These are phyloP conservation scores for Rhizophlyctis rosea DNA, from an alignment of 192 early-diverging fungal genomes.

Conservation along the genomic window DNA sequence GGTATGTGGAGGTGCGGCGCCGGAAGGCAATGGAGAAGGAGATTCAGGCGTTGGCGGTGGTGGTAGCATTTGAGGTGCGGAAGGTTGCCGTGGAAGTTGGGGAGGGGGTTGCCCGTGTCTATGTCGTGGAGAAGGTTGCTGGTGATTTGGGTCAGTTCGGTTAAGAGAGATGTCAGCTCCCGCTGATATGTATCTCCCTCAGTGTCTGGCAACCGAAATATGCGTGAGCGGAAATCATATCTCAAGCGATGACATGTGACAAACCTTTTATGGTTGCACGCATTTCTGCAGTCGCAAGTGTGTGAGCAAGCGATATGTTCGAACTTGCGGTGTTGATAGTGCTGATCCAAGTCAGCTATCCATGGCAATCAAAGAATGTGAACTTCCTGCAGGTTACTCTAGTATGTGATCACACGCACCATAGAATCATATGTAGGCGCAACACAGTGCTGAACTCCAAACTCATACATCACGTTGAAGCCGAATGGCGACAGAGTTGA, in stretches of 20 bases:
- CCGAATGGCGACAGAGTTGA: background rate
- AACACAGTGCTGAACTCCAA: background rate
- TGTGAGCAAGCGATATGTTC: constrained; percentile 10
- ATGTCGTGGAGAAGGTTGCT: too few species aligned
- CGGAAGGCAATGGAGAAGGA: too few species aligned
- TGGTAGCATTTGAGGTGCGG: too few species aligned
- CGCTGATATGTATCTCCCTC: background rate
- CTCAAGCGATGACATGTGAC: too few species aligned
- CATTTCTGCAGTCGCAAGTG: background rate
- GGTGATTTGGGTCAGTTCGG: background rate
- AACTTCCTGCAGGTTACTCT: too few species aligned
- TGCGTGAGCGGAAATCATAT: too few species aligned
- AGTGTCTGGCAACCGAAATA: background rate
- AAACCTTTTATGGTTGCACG: too few species aligned
- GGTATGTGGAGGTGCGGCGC: too few species aligned
- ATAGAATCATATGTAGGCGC: background rate
- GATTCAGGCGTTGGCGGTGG: too few species aligned
- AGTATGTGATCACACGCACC: background rate
- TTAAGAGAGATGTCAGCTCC: background rate
- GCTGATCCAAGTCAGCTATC: constrained; percentile 4
- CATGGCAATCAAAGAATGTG: too few species aligned
- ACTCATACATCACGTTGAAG: constrained; percentile 14
- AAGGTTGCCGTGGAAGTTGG: too few species aligned
- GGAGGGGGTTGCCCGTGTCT: too few species aligned
- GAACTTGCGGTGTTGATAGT: constrained; percentile 21